Evolutionary conservation across 306 rosid species (phyloP), one percentile per base, ranked within the genome.

Genomic region (Quercus agrifolia): DNA sequence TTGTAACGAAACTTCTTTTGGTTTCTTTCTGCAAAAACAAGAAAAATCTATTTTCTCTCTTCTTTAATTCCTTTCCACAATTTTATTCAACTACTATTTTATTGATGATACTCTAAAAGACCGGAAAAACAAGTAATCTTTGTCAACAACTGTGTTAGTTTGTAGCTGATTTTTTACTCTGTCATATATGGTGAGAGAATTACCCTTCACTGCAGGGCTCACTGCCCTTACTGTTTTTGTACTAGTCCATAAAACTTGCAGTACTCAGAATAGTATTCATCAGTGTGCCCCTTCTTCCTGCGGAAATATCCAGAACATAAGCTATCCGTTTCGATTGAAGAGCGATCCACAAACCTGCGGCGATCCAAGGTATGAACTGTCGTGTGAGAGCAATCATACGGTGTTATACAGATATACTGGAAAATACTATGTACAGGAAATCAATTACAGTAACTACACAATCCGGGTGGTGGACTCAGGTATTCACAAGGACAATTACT

Each of bases 401-500:
- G 17, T 74, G 23, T 6, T 77, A 1, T 77, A 1, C 28, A 5
- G 71, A 5, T 5, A 6, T 1, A 1, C 56, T 0, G 75, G 38
- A 46, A 78, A 10, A 41, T 88, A 38, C 70, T n/a, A 64, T 5
- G 89, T 85, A 17, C 14, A 31, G 67, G 72, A 30, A 30, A 87
- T 87, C 80, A 64, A 84, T 70, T 87, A 87, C 85, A 2, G 30
- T 1, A 74, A 62, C n/a, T 78, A 10, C 78, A 85, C 78, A 15
- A 74, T 85, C 73, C 38, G 61, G 18, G 1, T 75, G 0, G 74
- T 38, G 1, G 86, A 85, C 55, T 51, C 79, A 4, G 56, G 2
- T 2, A 56, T 74, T 63, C 62, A 33, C 1, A 1, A n/a, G 5
- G 15, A 3, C 2, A 31, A 81, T 3, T 57, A 73, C 81, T 81